Conservation (phyloP, 306 rosid species). For the Sindora glabra region DNA sequence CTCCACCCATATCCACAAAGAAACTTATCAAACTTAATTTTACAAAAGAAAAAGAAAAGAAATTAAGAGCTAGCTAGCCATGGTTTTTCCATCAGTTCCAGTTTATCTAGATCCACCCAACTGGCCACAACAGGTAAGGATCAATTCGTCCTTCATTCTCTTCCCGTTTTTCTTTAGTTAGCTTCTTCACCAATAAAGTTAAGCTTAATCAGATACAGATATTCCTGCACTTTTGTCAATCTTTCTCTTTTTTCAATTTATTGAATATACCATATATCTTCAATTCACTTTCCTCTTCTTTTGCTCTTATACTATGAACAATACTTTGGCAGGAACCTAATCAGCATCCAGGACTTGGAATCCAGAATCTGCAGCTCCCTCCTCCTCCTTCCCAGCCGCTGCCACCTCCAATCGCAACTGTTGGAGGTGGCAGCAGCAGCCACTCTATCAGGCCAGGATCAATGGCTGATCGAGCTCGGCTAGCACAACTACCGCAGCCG, state of each 20-base stretch:
- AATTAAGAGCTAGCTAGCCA: slow-evolving; percentile 40
- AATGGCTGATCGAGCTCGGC: slow-evolving; percentile 66
- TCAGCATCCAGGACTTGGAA: slow-evolving; percentile 15
- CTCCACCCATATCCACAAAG: slow-evolving; percentile 55
- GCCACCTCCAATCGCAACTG: slow-evolving; percentile 3
- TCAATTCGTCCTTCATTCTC: slow-evolving; percentile 20
- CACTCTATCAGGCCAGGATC: slow-evolving; percentile 53
- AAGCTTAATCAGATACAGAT: slow-evolving; percentile 23
- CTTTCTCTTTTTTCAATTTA: slow-evolving; percentile 5
- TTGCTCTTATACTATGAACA: not conserved
- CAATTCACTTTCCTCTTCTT: not conserved
- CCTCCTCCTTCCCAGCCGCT: no score
- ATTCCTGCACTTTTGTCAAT: slow-evolving; percentile 37
- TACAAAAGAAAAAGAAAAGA: slow-evolving; percentile 41
- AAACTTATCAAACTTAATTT: slow-evolving; percentile 51
- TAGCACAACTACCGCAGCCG: slow-evolving; percentile 57
- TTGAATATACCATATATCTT: slow-evolving; percentile 59
- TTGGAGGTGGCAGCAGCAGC: slow-evolving; percentile 9
- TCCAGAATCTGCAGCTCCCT: slow-evolving; percentile 23
- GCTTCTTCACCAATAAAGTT: slow-evolving; percentile 53
- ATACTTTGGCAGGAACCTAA: slow-evolving; percentile 24
- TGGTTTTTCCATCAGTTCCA: slow-evolving; percentile 84
- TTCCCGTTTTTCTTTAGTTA: not conserved
- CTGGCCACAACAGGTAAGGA: slow-evolving; percentile 68
- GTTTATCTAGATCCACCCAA: slow-evolving; percentile 79